Percentiles rank a stretch among this genome's conserved stretches.
Conservation (phyloP, 805 yeast species). For the Metschnikowia lochheadii region DNA sequence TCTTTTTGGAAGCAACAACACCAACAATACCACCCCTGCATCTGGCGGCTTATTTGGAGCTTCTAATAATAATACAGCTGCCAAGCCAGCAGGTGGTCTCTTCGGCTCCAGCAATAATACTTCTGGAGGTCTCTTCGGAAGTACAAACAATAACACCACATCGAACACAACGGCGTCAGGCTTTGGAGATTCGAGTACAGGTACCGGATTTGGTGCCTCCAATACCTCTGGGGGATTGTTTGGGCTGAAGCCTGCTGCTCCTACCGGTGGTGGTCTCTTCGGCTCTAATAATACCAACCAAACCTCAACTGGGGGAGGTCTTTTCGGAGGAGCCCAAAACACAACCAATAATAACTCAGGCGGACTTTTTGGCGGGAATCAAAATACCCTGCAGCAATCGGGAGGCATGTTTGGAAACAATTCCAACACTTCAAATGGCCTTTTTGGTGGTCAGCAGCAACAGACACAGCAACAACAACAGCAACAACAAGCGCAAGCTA, state of each 20-base stretch:
- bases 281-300: conserved; percentile 6
- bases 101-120: conserved; percentile 4
- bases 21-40: conserved; percentile 18
- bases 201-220: not conserved
- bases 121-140: conserved; percentile 39
- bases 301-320: conserved; percentile 19
- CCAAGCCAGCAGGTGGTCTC: conserved; percentile 1
- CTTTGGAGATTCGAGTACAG: not conserved
- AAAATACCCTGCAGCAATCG: conserved; percentile 3
- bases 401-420: conserved; percentile 13
- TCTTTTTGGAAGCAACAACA: conserved; percentile 20
- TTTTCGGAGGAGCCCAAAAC: conserved; percentile 28
- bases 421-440: conserved; percentile 10
- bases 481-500: conserved; percentile 42
- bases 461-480: conserved; percentile 27
- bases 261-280: conserved; percentile 10
- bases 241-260: conserved; percentile 9
- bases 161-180: not conserved
- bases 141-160: conserved; percentile 11
- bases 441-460: conserved; percentile 11
- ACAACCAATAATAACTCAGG: conserved; percentile 9
- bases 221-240: conserved; percentile 6
- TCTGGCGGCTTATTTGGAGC: conserved; percentile 33
- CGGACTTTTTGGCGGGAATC: conserved; percentile 31
- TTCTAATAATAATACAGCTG: not conserved